These are phyloP conservation scores for Candida khao-thaluensis DNA, from an alignment of 805 yeast species.

Conservation along the genomic window DNA sequence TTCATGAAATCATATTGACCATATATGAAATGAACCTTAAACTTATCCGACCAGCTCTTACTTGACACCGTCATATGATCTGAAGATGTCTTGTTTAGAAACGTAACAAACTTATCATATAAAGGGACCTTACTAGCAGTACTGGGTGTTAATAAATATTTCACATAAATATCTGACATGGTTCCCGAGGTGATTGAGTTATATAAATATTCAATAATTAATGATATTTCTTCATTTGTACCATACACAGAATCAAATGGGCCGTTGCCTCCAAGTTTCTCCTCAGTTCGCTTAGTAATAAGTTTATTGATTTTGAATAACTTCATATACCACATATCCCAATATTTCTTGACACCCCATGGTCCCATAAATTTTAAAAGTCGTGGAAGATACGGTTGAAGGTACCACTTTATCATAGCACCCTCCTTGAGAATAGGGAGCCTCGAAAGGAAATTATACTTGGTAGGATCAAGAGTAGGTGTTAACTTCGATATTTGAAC, in stretches of 20 bases:
- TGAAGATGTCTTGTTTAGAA: conserved; percentile 12
- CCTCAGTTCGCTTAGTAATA: conserved; percentile 32
- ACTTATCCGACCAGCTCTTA: conserved; percentile 12
- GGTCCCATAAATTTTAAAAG: conserved; percentile 47
- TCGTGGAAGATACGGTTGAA: conserved; percentile 46
- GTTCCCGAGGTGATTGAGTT: conserved; percentile 41
- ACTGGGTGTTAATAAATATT: conserved; percentile 53
- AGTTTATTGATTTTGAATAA: conserved; percentile 40
- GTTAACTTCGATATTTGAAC: neutral
- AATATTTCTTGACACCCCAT: conserved; percentile 37
- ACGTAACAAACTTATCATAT: conserved; percentile 49
- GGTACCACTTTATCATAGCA: conserved; percentile 37
- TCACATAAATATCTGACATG: conserved; percentile 41
- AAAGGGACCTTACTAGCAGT: conserved; percentile 66
- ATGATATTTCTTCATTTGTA: conserved; percentile 33
- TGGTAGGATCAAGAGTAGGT: conserved; percentile 45
- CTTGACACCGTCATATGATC: conserved; percentile 14
- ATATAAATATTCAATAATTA: conserved; percentile 41
- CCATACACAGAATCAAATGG: conserved; percentile 26
- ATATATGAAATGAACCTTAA: conserved; percentile 50
- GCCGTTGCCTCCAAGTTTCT: conserved; percentile 14
- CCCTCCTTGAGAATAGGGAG: conserved; percentile 38
- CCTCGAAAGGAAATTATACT: conserved; percentile 47
- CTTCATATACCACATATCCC: conserved; percentile 40
- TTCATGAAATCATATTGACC: conserved; percentile 80